Conservation (phyloP, 73 alveolate genomes). For the Effrenium voratum region DNA sequence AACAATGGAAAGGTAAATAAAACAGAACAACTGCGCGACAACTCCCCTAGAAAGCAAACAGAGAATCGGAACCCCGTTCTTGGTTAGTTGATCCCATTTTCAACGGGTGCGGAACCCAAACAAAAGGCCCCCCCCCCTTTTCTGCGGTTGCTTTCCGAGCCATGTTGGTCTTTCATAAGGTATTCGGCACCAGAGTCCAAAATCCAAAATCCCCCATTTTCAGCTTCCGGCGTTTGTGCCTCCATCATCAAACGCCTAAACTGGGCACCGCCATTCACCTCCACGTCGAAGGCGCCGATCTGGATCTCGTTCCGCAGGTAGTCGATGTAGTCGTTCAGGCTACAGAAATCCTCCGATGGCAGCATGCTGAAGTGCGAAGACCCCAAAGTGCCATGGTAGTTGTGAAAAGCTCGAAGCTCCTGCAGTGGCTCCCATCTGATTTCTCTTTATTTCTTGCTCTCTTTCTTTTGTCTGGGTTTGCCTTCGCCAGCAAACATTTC, state of each 20-base stretch:
- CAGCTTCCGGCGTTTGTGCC: neutral
- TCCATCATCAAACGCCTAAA: constrained; percentile 93
- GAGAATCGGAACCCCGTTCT: too few relatives aligned
- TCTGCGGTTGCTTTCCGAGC: too few relatives aligned
- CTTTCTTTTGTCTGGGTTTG: neutral
- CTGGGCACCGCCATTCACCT: constrained; percentile 94
- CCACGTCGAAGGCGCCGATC: constrained; percentile 91
- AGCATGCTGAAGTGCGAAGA: constrained; percentile 63
- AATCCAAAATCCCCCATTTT: too few relatives aligned
- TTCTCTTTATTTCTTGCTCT: neutral
- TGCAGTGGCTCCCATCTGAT: too few relatives aligned
- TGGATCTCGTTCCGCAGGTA: constrained; percentile 63
- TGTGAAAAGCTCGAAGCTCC: constrained; percentile 80
- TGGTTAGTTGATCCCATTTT: too few relatives aligned
- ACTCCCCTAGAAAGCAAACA: too few relatives aligned
- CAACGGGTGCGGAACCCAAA: too few relatives aligned
- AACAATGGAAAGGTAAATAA: too few relatives aligned
- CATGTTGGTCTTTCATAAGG: too few relatives aligned
- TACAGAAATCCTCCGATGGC: constrained; percentile 68
- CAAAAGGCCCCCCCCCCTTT: too few relatives aligned
- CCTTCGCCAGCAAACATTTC: neutral
- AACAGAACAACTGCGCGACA: too few relatives aligned
- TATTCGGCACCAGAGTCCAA: too few relatives aligned
- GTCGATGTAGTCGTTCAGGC: constrained; percentile 86
- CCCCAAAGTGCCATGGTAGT: constrained; percentile 51